Base-by-base conservation (phyloP, 2,329 filamentous ascomycete species). In the Paecilomyces dactylethromorphus region DNA sequence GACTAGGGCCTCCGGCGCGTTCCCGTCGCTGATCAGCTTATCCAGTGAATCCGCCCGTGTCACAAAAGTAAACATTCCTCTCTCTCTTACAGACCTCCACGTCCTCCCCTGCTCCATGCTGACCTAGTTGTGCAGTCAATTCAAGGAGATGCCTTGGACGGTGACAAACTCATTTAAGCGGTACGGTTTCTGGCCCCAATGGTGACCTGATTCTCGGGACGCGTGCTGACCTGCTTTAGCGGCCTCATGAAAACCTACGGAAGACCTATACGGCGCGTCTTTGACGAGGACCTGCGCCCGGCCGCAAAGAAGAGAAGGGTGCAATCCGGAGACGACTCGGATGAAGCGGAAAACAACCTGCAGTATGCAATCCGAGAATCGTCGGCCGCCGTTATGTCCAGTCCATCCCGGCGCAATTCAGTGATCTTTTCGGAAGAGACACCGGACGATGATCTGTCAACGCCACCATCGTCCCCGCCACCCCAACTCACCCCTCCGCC, bases 391-490 rank as follows among this genome's bases (percentile, higher is more conserved):
- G 66, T 79, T 21, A 68, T 77, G 21, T 79, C 77, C 13, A 79
- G 76, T 56, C 76, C 77, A 10, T 79, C 77, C 64, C 77, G 77
- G 65, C 77, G 76, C 59, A 77, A 77, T 61, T 79, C 77, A 6
- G 69, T 76, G 18, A 68, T 76, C 35, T 73, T 76, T 60, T 79
- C 77, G 2, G 75, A 76, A 63, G 71, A 67, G 39, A 75, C 74
- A 7, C 71, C 74, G 29, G 76, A 78, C 29, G 75, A 76, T 65
- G 74, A 74, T 59, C 70, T 77, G 35, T 77, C 78, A 39, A 82
- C 79, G 50, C 80, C 81, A 35, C 81, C 81, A 3, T 82, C 81
- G 10, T 82, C 80, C 58, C 79, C 81, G 56, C 80, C 81, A 35
- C 76, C 75, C 54, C 77, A 72, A 29, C 68, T 74, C 66, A 75